phyloP scores from a whole-genome alignment of 2,329 filamentous ascomycete species.

The Tolypocladium pustulatum region DNA sequence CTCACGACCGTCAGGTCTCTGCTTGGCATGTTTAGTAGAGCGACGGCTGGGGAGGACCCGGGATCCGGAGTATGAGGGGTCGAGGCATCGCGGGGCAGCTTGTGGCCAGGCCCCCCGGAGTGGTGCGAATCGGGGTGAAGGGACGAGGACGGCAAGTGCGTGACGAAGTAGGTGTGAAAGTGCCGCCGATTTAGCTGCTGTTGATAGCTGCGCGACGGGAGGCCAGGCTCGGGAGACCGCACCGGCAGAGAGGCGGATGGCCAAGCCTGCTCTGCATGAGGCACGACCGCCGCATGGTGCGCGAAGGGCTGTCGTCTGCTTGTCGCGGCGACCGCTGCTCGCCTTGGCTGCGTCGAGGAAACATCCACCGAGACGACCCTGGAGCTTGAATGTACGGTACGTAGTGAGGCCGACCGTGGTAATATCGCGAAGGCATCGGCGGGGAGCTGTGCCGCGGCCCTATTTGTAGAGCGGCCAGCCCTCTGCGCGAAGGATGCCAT shows the following conservation, averaged over 20 bases:
- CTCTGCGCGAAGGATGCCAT: slow-evolving; percentile 12
- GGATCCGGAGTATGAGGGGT: slow-evolving; percentile 57
- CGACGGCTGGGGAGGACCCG: slow-evolving; percentile 46
- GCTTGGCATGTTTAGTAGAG: slow-evolving; percentile 46
- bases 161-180: slow-evolving; percentile 97
- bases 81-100: slow-evolving; percentile 76
- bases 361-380: not conserved
- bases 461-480: slow-evolving; percentile 10
- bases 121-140: slow-evolving; percentile 74
- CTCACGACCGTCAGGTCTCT: slow-evolving; percentile 88
- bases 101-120: slow-evolving; percentile 59
- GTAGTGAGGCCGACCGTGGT: slow-evolving; percentile 1
- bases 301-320: not conserved
- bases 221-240: not conserved
- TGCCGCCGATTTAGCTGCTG: slow-evolving; percentile 25
- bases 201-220: not conserved
- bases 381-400: not conserved
- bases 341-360: not conserved
- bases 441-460: slow-evolving; percentile 7
- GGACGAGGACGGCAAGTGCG: slow-evolving; percentile 86
- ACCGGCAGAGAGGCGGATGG: not conserved
- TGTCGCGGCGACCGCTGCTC: not conserved
- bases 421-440: slow-evolving; percentile 2
- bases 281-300: not conserved
- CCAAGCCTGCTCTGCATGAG: not conserved